phyloP scores from a whole-genome alignment of 202 grass and related monocot genomes.

The Elaeis oleifera region DNA sequence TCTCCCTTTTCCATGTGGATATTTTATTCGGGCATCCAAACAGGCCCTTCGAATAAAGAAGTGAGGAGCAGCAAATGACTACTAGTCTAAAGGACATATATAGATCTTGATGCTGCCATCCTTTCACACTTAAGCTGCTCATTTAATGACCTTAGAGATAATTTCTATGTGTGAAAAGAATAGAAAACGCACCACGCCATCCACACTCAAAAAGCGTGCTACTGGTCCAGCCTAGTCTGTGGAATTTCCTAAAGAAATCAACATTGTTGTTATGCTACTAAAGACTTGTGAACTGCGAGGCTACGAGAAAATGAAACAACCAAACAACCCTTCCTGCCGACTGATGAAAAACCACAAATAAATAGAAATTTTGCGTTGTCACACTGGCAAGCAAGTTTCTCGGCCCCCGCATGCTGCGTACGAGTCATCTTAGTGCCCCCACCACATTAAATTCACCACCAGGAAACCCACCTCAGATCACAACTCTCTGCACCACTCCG shows the following conservation, averaged over 20 bases:
- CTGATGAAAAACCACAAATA: too few species aligned
- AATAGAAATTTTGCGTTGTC: too few species aligned
- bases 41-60: too few species aligned
- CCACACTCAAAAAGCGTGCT: constrained; percentile 11
- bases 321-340: neutral
- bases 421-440: neutral
- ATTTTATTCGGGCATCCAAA: too few species aligned
- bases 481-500: too few species aligned
- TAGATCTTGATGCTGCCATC: too few species aligned
- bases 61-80: too few species aligned
- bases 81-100: too few species aligned
- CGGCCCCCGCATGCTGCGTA: neutral
- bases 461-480: neutral
- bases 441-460: constrained; percentile 38
- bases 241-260: constrained; percentile 14
- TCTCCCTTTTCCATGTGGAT: too few species aligned
- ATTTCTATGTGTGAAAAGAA: constrained; percentile 10
- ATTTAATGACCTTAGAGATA: constrained; percentile 34
- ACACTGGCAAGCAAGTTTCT: too few species aligned
- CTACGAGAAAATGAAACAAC: constrained; percentile 12
- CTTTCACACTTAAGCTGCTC: constrained; percentile 8
- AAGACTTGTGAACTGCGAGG: constrained; percentile 1
- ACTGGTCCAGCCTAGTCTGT: neutral
- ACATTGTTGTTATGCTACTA: constrained; percentile 21
- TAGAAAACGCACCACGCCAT: constrained; percentile 16